These are phyloP conservation scores for Delphinella strobiligena DNA, from an alignment of 2,329 filamentous ascomycete genomes.

Conservation along the genomic window DNA sequence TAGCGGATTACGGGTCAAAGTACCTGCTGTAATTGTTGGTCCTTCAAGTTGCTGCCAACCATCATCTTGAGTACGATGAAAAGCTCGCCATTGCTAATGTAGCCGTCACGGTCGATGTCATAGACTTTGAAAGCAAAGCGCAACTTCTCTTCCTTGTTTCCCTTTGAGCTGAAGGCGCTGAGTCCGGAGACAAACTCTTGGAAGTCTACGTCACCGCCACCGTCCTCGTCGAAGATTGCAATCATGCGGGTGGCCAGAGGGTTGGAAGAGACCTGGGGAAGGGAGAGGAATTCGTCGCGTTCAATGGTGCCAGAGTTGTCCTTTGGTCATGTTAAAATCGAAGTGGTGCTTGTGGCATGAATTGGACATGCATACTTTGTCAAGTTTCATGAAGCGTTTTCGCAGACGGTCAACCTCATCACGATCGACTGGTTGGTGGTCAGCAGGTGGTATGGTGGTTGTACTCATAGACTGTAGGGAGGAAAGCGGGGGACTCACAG, in stretches of 20 bases:
- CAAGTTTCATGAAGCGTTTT: slow-evolving; percentile 98
- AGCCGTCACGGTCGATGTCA: slow-evolving; percentile 97
- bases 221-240: slow-evolving; percentile 97
- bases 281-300: slow-evolving; percentile 91
- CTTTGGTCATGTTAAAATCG: slow-evolving; percentile 39
- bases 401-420: slow-evolving; percentile 92
- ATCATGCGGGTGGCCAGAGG: slow-evolving; percentile 98
- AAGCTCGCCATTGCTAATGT: slow-evolving; percentile 96
- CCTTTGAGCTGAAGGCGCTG: slow-evolving; percentile 91
- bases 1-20: too few relatives aligned
- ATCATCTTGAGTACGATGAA: slow-evolving; percentile 99
- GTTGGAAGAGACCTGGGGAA: slow-evolving; percentile 96
- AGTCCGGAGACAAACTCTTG: slow-evolving; percentile 96
- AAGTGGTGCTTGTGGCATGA: slow-evolving; percentile 3
- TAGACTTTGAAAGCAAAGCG: slow-evolving; percentile 98
- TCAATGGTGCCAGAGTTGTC: slow-evolving; percentile 98
- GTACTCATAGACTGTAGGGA: neutral
- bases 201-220: slow-evolving; percentile 94
- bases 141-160: slow-evolving; percentile 98
- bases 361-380: slow-evolving; percentile 65
- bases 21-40: slow-evolving; percentile 84
- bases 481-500: slow-evolving; percentile 47
- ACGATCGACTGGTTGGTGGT: slow-evolving; percentile 60
- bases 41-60: slow-evolving; percentile 98
- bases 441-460: slow-evolving; percentile 5